phyloP scores from a whole-genome alignment of 176 grass and related monocot genomes.

The Rhynchospora breviuscula region DNA sequence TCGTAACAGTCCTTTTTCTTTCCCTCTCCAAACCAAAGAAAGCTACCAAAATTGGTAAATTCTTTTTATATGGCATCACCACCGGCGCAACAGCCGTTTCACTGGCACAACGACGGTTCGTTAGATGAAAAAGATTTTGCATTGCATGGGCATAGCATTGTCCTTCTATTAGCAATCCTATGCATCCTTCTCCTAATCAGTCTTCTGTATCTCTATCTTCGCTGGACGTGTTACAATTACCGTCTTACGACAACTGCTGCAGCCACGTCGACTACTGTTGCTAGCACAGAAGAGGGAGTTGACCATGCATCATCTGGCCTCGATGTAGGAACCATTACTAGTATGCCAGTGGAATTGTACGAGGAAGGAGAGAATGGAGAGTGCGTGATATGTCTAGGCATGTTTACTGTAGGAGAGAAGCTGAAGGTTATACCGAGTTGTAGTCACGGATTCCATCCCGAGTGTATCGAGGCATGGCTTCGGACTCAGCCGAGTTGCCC shows the following conservation, averaged over 20 bases:
- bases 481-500: conserved; percentile 36
- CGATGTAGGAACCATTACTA: conserved; percentile 19
- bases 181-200: conserved; percentile 24
- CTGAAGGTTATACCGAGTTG: conserved; percentile 32
- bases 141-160: conserved; percentile 11
- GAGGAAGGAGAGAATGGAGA: background rate
- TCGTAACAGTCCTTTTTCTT: background rate
- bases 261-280: background rate
- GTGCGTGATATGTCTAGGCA: conserved; percentile 30
- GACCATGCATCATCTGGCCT: background rate
- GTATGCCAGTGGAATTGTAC: conserved; percentile 28
- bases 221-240: conserved; percentile 7
- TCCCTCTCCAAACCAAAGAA: background rate
- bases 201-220: conserved; percentile 18
- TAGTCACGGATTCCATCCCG: conserved; percentile 31
- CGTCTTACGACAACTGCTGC: background rate
- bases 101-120: conserved; percentile 4
- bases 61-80: conserved; percentile 17
- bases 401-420: conserved; percentile 26
- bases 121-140: conserved; percentile 25
- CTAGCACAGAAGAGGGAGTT: background rate
- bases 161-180: conserved; percentile 12
- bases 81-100: background rate
- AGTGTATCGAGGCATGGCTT: conserved; percentile 39
- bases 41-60: background rate